Conservation (phyloP, 1,284 basidiomycete genomes). For the Vanrija sp. region DNA sequence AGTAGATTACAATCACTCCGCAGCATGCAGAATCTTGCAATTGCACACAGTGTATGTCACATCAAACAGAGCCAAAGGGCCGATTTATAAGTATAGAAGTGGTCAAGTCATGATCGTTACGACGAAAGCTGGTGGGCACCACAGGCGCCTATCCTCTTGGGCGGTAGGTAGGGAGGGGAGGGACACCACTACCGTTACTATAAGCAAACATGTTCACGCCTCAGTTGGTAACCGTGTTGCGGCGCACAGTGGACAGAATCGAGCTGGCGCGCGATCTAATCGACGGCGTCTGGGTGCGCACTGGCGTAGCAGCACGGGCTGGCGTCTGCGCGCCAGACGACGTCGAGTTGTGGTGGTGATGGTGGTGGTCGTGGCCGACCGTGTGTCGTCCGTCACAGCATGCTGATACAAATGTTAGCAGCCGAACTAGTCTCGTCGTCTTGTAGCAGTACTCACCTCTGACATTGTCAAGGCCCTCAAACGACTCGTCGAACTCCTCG, state of each 20-base stretch:
- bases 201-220: not conserved
- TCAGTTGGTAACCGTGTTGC: not conserved
- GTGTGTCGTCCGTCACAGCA: constrained; percentile 89
- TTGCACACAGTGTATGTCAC: not conserved
- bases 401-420: constrained; percentile 49
- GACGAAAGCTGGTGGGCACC: not conserved
- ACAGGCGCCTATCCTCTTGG: not conserved
- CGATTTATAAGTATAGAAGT: not conserved
- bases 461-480: constrained; percentile 91
- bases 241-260: constrained; percentile 18
- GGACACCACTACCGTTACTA: no score
- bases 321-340: constrained; percentile 12
- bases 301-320: constrained; percentile 15
- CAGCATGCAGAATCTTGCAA: not conserved
- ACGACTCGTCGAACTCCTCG: constrained; percentile 71
- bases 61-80: not conserved
- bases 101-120: not conserved
- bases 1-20: not conserved
- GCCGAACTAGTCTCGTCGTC: not conserved
- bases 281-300: constrained; percentile 32
- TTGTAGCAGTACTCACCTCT: constrained; percentile 45
- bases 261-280: constrained; percentile 20
- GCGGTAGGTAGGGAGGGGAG: not conserved
- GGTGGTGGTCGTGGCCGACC: constrained; percentile 55
- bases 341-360: constrained; percentile 55